Conservation (phyloP, 805 yeast species). For the Cyberlindnera samutprakarnensis region DNA sequence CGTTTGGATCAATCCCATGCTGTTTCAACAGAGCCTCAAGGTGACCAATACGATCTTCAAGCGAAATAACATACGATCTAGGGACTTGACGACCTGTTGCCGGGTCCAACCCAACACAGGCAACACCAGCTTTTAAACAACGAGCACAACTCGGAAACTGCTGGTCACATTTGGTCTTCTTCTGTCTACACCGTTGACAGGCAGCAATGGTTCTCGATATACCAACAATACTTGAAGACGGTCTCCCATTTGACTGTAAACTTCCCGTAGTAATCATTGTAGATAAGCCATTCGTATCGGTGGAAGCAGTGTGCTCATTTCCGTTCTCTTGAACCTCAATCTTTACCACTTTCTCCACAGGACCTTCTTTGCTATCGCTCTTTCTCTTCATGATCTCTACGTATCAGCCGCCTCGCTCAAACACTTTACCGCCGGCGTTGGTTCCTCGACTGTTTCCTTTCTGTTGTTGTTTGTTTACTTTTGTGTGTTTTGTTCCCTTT, state of each 20-base stretch:
- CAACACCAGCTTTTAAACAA: slow-evolving; percentile 53
- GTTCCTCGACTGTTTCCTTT: too few relatives aligned
- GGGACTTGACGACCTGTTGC: slow-evolving; percentile 86
- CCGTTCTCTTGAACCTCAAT: too few relatives aligned
- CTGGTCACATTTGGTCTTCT: slow-evolving; percentile 58
- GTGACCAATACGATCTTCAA: slow-evolving; percentile 57
- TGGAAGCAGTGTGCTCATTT: too few relatives aligned
- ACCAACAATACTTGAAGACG: slow-evolving; percentile 26
- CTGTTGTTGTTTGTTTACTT: too few relatives aligned
- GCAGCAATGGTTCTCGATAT: slow-evolving; percentile 70
- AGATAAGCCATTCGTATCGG: too few relatives aligned
- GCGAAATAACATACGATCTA: slow-evolving; percentile 62
- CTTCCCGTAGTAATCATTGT: too few relatives aligned
- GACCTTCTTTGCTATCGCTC: too few relatives aligned
- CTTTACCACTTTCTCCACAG: too few relatives aligned
- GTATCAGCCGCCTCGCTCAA: too few relatives aligned
- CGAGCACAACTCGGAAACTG: slow-evolving; percentile 48
- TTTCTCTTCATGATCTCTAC: too few relatives aligned
- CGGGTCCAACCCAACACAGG: slow-evolving; percentile 81
- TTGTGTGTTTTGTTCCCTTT: too few relatives aligned
- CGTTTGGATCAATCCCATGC: slow-evolving; percentile 32
- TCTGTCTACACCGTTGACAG: slow-evolving; percentile 74
- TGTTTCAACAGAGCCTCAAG: slow-evolving; percentile 44
- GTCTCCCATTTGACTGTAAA: slow-evolving; percentile 5
- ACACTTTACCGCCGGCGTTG: too few relatives aligned